Base-by-base conservation (phyloP, 257 asterid species). In the Gentiana straminea region DNA sequence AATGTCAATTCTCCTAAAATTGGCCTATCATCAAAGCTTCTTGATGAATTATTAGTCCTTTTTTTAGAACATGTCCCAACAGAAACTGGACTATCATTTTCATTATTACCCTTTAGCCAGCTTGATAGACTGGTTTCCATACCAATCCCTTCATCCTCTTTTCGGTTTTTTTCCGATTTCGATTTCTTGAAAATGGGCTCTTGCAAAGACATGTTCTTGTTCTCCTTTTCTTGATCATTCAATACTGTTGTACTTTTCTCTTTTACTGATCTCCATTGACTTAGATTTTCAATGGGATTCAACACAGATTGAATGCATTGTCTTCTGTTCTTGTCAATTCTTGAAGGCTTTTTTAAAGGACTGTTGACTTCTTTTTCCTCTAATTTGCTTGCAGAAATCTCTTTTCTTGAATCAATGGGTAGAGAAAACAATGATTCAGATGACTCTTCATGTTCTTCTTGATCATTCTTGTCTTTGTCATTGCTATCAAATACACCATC, bases 51-150 rank as follows among this genome's bases (percentile, higher is more conserved):
- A 24, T 24, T 74, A 47, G 67, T 32, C 49, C 75, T 75, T 62
- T 67, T 83, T 3, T 77, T 70, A 4, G 83, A 56, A 34, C 63
- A 78, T 51, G 72, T 68, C 34, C 65, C 76, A n/a, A 52, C 68
- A 51, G 79, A 73, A 41, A 41, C 62, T 15, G 60, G 55, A 61
- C 67, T 52, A 6, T 52, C 59, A 13, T 35, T 35, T 6, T 54
- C 59, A 24, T 38, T 35, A 35, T 72, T 66, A 10, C 54, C 58
- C 35, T 65, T 72, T 41, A 86, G 74, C 95, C 95, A 81, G 70
- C 86, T 77, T 0, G 95, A 86, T 13, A 86, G 90, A 62, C 95
- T 83, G 15, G 87, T 74, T 12, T 85, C 89, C 9, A 71, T 74
- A 2, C 73, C 73, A 51, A 58, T 49, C 52, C 24, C 24, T 24